These are phyloP conservation scores for Perkinsus chesapeaki DNA, from an alignment of 169 alveolate species.

Conservation along the genomic window DNA sequence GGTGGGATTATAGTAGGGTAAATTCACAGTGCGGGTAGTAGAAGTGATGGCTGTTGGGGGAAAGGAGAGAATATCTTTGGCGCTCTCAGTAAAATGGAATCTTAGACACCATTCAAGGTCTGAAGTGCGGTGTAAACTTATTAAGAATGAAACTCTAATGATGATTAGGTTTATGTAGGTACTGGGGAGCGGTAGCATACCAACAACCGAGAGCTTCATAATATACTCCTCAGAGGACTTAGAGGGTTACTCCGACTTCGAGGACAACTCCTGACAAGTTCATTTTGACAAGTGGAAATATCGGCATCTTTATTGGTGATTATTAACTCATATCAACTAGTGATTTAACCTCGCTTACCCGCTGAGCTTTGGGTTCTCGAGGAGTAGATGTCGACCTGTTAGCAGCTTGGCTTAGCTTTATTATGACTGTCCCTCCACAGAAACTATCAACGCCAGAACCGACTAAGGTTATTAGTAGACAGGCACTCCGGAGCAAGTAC, in stretches of 20 bases:
- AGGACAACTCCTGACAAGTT: background rate
- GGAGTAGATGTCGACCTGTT: background rate
- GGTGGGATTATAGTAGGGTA: too few relatives aligned
- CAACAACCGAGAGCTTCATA: background rate
- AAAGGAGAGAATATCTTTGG: too few relatives aligned
- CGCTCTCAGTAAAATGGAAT: too few relatives aligned
- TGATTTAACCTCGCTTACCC: background rate
- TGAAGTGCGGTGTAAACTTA: background rate
- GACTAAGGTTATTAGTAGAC: background rate
- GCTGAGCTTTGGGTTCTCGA: background rate
- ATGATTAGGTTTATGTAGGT: too few relatives aligned
- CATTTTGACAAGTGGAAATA: background rate
- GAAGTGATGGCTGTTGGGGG: too few relatives aligned
- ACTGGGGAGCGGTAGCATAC: background rate
- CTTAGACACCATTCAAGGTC: too few relatives aligned
- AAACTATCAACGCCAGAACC: background rate
- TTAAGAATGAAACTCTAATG: too few relatives aligned
- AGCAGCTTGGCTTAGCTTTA: background rate
- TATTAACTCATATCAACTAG: background rate
- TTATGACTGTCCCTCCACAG: background rate
- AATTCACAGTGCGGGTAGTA: too few relatives aligned
- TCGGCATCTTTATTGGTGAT: background rate
- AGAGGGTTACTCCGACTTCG: background rate
- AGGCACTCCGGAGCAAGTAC: background rate
- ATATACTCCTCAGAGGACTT: background rate